Percentiles rank a stretch among this genome's conserved stretches.
Evolutionary conservation across 371 early-diverging fungal species (phyloP).

Genomic region (Mucor plumbeus): DNA sequence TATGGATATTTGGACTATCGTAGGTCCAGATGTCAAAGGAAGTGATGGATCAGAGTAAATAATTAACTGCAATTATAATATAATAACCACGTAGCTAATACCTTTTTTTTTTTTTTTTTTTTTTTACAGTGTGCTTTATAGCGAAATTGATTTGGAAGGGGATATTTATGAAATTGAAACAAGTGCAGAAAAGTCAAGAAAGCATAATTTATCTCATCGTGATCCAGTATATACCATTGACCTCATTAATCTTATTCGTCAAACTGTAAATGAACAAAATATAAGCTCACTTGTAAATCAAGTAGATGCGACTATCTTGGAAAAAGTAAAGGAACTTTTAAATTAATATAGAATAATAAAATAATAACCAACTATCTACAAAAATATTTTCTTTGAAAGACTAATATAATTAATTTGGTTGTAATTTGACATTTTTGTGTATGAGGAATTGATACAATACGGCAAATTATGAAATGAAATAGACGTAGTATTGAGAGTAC

Average conservation of each 20-base stretch:
- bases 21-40: conserved; percentile 66
- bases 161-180: conserved; percentile 61
- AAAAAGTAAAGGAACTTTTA: conserved; percentile 33
- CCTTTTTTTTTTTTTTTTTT: neutral
- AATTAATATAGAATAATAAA: neutral
- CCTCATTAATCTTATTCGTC: conserved; percentile 54
- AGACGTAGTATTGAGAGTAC: no score
- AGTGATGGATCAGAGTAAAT: conserved; percentile 63
- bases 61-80: neutral
- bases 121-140: conserved; percentile 58
- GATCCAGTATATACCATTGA: conserved; percentile 67
- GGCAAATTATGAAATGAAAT: no score
- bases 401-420: no score
- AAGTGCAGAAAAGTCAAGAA: conserved; percentile 55
- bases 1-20: conserved; percentile 69
- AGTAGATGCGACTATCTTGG: conserved; percentile 58
- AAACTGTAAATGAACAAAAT: conserved; percentile 39
- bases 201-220: conserved; percentile 46
- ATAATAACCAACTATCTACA: no score
- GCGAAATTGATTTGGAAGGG: conserved; percentile 66
- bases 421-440: no score
- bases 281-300: conserved; percentile 46
- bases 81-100: neutral
- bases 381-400: no score
- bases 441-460: no score